Evolutionary conservation across 495 filamentous ascomycete genomes (phyloP).

Genomic region (Podospora pseudocomata): DNA sequence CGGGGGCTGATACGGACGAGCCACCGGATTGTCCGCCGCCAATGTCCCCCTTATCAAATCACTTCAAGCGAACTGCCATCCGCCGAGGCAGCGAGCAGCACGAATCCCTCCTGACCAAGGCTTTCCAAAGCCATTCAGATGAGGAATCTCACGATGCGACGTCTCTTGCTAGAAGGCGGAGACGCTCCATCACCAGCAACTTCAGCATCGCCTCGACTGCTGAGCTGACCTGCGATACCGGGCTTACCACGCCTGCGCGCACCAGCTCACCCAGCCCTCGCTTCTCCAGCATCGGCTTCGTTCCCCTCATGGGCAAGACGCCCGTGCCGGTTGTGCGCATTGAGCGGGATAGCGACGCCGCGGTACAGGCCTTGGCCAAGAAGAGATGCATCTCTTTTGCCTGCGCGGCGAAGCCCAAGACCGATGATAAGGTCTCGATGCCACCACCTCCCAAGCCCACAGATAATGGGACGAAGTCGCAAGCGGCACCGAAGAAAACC

Average conservation of each 20-base stretch:
- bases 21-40: conserved; percentile 27
- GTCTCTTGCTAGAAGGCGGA: conserved; percentile 34
- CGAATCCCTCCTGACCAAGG: conserved; percentile 76
- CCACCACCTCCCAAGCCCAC: conserved; percentile 27
- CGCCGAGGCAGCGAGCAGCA: conserved; percentile 49
- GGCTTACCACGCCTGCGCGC: conserved; percentile 83
- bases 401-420: conserved; percentile 55
- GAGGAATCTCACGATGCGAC: conserved; percentile 36
- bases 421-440: conserved; percentile 28
- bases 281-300: conserved; percentile 41
- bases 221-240: conserved; percentile 88
- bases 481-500: conserved; percentile 40
- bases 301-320: conserved; percentile 15
- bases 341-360: conserved; percentile 24
- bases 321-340: conserved; percentile 13
- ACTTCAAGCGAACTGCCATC: conserved; percentile 43
- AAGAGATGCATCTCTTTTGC: conserved; percentile 93
- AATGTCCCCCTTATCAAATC: conserved; percentile 24
- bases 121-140: conserved; percentile 64
- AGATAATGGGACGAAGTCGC: conserved; percentile 21
- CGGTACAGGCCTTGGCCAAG: conserved; percentile 37
- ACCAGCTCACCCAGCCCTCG: conserved; percentile 87
- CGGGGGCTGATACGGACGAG: conserved; percentile 33
- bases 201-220: conserved; percentile 74
- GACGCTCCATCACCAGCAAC: conserved; percentile 72